Base-by-base conservation (phyloP, 306 rosid species). In the Pyrus pyrifolia region DNA sequence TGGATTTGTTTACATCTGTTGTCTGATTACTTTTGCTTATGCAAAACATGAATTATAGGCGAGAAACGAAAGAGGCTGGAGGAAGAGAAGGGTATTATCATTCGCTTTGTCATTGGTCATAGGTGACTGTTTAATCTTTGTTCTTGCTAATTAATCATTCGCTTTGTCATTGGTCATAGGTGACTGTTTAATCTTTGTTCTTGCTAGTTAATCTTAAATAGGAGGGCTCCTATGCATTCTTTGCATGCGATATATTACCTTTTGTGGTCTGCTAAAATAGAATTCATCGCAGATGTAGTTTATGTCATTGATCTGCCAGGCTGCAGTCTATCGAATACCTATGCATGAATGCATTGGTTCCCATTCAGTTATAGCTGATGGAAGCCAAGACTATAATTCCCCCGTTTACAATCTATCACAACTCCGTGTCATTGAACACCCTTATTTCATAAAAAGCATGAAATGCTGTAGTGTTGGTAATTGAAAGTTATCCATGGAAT, bases 151-250 rank as follows among this genome's bases (percentile, higher is more conserved):
- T n/a, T 40, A 40, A 15, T 5, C 10, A 78, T 88, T 21, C 98
- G 98, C 64, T 96, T 96, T 66, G 97, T 89, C 83, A 96, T 96
- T 75, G 99, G 99, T 71, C 99, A 96, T 81, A 87, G 99, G 99
- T 92, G 85, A 70, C 76, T 71, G 46, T 80, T 44, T 61, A 14
- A 64, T 58, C 19, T 77, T 12, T 78, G 60, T 68, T 38, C 67
- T 17, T 65, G 42, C 45, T 42, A 40, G 55, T n/a, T 40, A 40
- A 15, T 5, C 10, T 22, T 29, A 17, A 21, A 8, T 73, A 23
- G 76, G 40, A 61, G 8, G 8, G 29, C 10, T 12, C 40, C 40
- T 35, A 58, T 21, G 63, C 15, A 51, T 12, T 15, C 55, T 49
- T 49, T 49, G 55, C 2, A 49, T 4, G 55, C 1, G 57, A 13